Conservation (phyloP, 352 stramenopile genomes). For the Globisporangium megalacanthum region DNA sequence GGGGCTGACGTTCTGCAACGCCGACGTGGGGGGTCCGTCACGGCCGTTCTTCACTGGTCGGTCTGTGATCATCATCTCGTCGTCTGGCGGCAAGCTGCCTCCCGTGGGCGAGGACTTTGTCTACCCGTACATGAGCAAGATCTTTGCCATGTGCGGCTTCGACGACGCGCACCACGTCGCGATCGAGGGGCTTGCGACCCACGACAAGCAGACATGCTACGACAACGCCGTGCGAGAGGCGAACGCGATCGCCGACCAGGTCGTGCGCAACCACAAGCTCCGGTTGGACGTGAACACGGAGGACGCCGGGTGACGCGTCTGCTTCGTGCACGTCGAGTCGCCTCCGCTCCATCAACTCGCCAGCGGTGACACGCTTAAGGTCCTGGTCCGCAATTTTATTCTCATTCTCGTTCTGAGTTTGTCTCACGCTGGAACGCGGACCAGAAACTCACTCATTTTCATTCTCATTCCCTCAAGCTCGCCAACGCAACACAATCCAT, state of each 20-base stretch:
- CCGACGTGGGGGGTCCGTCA: slow-evolving; percentile 48
- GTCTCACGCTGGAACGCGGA: no score
- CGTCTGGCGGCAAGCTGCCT: slow-evolving; percentile 58
- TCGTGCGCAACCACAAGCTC: slow-evolving; percentile 54
- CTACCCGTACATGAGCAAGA: slow-evolving; percentile 63
- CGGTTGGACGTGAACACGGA: slow-evolving; percentile 36
- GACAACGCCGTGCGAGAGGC: slow-evolving; percentile 47
- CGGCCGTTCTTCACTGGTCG: slow-evolving; percentile 52
- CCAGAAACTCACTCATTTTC: no score
- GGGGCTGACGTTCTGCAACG: slow-evolving; percentile 61
- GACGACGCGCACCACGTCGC: slow-evolving; percentile 58
- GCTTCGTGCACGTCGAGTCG: background rate
- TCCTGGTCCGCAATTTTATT: no score
- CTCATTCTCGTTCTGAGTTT: no score
- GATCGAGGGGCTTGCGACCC: slow-evolving; percentile 51
- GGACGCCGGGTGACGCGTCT: background rate
- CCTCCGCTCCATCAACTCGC: background rate
- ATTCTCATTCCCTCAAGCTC: no score
- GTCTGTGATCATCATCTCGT: slow-evolving; percentile 70
- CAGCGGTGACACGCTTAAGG: background rate
- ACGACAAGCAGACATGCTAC: slow-evolving; percentile 63
- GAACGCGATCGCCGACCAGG: slow-evolving; percentile 51
- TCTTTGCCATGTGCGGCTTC: slow-evolving; percentile 75
- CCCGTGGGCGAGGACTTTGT: slow-evolving; percentile 57
- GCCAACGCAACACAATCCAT: no score